Conservation (phyloP, 2,329 filamentous ascomycete genomes). For the Fusarium stilboides region DNA sequence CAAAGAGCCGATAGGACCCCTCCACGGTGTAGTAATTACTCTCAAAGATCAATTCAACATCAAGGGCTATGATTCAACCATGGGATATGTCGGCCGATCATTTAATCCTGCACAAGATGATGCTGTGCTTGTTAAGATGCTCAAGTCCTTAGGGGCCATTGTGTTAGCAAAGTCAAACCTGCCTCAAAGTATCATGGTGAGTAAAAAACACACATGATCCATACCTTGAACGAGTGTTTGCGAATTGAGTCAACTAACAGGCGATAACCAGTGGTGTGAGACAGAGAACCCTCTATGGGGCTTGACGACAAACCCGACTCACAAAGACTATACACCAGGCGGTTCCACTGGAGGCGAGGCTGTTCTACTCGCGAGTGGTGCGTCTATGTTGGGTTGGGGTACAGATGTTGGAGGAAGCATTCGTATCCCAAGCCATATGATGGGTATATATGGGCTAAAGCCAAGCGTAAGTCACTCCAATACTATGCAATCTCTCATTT, state of each 20-base stretch:
- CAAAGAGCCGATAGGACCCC: neutral
- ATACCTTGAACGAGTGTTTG: too few relatives aligned
- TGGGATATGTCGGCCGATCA: constrained; percentile 5
- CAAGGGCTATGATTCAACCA: constrained; percentile 1
- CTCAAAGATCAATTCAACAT: constrained; percentile 15
- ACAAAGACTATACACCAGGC: constrained; percentile 2
- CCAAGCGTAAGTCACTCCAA: neutral
- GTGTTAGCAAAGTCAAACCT: constrained; percentile 9
- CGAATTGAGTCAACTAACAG: neutral
- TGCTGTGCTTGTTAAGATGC: constrained; percentile 2
- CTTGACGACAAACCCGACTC: neutral
- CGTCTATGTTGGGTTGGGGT: constrained; percentile 9
- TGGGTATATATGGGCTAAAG: constrained; percentile 9
- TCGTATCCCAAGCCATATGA: constrained; percentile 13
- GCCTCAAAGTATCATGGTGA: constrained; percentile 14
- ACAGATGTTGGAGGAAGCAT: constrained; percentile 13
- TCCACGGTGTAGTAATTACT: neutral
- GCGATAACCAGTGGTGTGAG: neutral
- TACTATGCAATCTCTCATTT: rapidly evolving
- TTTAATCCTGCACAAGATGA: neutral
- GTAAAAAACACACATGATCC: neutral
- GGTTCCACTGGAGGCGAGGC: constrained; percentile 11
- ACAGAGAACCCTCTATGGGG: constrained; percentile 13
- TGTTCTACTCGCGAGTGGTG: neutral
- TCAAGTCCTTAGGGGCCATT: neutral